Base-by-base conservation (phyloP, 2,329 filamentous ascomycete genomes). In the Exophiala sp. region DNA sequence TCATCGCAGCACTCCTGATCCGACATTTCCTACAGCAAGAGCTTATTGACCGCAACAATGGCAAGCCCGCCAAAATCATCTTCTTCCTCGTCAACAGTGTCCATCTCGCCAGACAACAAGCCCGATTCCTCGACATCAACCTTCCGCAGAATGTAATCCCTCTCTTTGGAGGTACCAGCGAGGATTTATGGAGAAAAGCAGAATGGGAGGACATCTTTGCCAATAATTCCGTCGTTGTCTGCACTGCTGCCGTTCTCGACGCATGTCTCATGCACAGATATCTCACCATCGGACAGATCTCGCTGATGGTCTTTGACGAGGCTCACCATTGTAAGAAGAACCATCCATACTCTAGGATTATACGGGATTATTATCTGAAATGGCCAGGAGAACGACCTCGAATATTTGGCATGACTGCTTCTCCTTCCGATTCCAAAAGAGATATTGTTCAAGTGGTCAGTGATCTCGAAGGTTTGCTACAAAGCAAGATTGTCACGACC, bases 341-440 rank as follows among this genome's bases (percentile, higher is more conserved):
- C 47, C 94, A 99, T 65, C 81, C 89, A 0, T 99, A 96, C 66
- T 89, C 92, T 16, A 80, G 78, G 24, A 94, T 99, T 54, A 89
- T 99, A 71, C 91, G 88, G 63, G 87, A 95, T 54, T 91, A 89
- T 62, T 97, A 96, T 65, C 60, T 83, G 1, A 71, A 78, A 2
- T 59, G 54, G 45, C 74, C 78, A 29, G 62, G 68, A 1, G 59
- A 68, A 0, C 78, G 84, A 3, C 94, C 94, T 3, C 86, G 85
- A 35, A 85, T 99, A 16, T 88, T 99, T 61, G 92, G 92, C 21
- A 96, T 97, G 92, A 99, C 94, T 1, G 94, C 94, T 6, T 97
- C 94, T 0, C 94, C 94, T 0, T 86, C 96, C 2, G 91, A 97
- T 71, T 84, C 89, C 0, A 87, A 89, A 65, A 80, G 81, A 0